Base-by-base conservation (phyloP, 140 eudicot genomes). In the Senecio squalidus region DNA sequence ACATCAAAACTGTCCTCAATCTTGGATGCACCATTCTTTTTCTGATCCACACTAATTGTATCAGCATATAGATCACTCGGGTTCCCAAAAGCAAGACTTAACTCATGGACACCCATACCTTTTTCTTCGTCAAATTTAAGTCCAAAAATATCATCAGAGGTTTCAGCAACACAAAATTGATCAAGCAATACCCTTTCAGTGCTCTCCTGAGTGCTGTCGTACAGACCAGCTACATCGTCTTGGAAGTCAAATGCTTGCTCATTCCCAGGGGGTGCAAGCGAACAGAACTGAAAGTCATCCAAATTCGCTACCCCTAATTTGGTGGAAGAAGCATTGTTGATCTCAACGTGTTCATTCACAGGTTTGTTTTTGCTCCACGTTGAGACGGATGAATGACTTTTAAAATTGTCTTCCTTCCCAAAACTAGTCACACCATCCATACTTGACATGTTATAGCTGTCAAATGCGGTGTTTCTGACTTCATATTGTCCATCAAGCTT, bases 71-170 rank as follows among this genome's bases (percentile, higher is more conserved):
- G 33, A 16, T 62, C 83, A 31, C 30, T 26, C n/a, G 73, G 72
- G 57, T 70, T 66, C 25, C 76, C 79, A 68, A 80, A 89, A 69
- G 77, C 79, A 72, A 89, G 89, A 58, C 76, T 82, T 39, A 80
- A 62, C 31, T 80, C 85, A 45, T 82, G 74, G 60, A 64, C 63
- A 36, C 66, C 67, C 1, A 74, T 30, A 56, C 55, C 66, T 27
- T 51, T 75, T 5, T 54, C 59, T 38, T 71, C 80, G 55, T 58
- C 74, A 62, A 73, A 69, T 65, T 80, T 72, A 59, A 72, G 73
- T 21, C 60, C 68, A 40, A 73, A 74, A 36, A 63, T 66, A 52
- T 68, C 77, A 61, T 67, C 69, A 44, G 80, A 67, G 4, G 68
- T 62, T 60, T 70, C 79, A 18, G 76, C 56, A 34, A 68, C 70